A percentile compares a stretch with the other conserved stretches of the same genome.
phyloP scores from a whole-genome alignment of 441 rosid species.

The Raphanus hybrid region DNA sequence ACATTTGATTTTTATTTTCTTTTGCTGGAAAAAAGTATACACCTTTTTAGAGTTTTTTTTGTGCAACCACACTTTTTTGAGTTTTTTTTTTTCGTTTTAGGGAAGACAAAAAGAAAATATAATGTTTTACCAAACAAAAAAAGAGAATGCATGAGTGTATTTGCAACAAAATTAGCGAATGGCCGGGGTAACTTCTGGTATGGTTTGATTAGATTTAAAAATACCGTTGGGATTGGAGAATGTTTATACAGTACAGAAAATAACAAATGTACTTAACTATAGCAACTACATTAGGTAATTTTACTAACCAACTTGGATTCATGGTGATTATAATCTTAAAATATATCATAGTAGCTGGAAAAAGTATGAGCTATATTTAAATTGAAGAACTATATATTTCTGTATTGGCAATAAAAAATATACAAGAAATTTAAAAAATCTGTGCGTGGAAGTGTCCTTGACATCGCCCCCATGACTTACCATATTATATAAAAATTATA shows the following conservation, averaged over 20 bases:
- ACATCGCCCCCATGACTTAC: neutral
- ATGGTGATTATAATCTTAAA: neutral
- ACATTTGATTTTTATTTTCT: neutral
- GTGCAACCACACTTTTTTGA: too few relatives aligned
- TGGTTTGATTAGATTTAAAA: neutral
- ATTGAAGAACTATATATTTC: neutral
- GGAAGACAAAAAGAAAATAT: too few relatives aligned
- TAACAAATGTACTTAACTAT: neutral
- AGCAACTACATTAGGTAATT: neutral
- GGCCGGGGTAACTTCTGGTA: neutral
- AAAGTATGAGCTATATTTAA: neutral
- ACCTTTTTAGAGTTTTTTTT: too few relatives aligned
- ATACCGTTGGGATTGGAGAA: neutral
- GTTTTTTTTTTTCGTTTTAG: too few relatives aligned
- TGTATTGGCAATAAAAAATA: neutral
- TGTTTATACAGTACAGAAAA: neutral
- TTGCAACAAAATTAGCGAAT: neutral
- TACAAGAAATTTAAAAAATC: too few relatives aligned
- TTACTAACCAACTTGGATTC: neutral
- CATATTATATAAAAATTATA: neutral
- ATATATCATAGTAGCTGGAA: neutral
- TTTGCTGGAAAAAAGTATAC: too few relatives aligned
- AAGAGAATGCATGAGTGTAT: neutral
- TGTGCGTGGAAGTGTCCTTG: constrained; percentile 4
- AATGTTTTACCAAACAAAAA: neutral